Base-by-base conservation (phyloP, 1,284 basidiomycete species). In the Rhodotorula mucilaginosa region DNA sequence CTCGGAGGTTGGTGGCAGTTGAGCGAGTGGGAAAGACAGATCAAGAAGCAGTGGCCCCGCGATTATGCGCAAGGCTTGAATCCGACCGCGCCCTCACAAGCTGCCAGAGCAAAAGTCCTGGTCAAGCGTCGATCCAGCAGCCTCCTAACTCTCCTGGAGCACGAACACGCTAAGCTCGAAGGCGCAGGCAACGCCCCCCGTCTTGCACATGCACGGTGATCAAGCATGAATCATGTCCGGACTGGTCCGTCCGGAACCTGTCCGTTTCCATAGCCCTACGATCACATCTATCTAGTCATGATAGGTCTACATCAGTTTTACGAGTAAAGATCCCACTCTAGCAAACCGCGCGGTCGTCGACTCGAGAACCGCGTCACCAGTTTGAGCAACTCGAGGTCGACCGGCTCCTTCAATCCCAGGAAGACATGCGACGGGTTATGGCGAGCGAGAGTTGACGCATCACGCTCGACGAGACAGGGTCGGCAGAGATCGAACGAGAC, bases 351-450 rank as follows among this genome's bases (percentile, higher is more conserved):
- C 26, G 67, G 67, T 12, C 47, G 52, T n/a, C 62, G n/a, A 12
- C 34, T 64, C 48, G 31, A n/a, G 39, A 52, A 15, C 39, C 61
- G 29, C 49, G 67, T 68, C 29, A 72, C 34, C 23, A 58, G 61
- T 5, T 61, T 62, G 31, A 69, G 62, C n/a, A 69, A 54, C 1
- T n/a, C 18, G 12, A 69, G 29, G 39, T 72, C 61, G 46, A 72
- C 61, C 5, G n/a, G 7, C 2, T 64, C 23, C 26, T 62, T 69
- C 23, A 72, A 59, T 26, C 63, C 62, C 26, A 62, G 51, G 21
- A 72, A 72, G n/a, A 72, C 64, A 64, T 72, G 71, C 1, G 48
- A 44, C 0, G 67, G 64, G 15, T 63, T 64, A 61, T 72, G 71
- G 2, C 39, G 54, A 15, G 54, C 62, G 16, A 57, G 34, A 4